A percentile compares a stretch with the other conserved stretches of the same genome.
phyloP scores from a whole-genome alignment of 140 eudicot genomes.

The Ambrosia hybrid region DNA sequence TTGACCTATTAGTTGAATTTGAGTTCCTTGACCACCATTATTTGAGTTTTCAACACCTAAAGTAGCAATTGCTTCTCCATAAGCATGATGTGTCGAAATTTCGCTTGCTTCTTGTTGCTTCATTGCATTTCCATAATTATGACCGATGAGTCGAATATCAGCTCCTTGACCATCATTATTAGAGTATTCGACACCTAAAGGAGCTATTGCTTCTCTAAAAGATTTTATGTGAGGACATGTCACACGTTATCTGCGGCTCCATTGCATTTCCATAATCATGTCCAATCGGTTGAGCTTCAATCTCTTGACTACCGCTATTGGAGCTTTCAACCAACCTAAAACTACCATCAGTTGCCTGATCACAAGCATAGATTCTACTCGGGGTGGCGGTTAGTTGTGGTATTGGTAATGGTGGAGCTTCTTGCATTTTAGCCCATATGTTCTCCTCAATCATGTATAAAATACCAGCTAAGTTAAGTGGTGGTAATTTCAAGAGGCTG shows the following conservation, averaged over 20 bases:
- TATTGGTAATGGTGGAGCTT: not conserved
- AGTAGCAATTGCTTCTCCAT: constrained; percentile 4
- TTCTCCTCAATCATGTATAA: constrained; percentile 8
- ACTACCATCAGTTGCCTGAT: not conserved
- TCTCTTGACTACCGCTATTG: not conserved
- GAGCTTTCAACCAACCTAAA: not conserved
- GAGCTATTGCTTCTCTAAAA: constrained; percentile 1
- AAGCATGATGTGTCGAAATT: not conserved
- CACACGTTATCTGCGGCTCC: constrained; percentile 6
- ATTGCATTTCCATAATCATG: constrained; percentile 7
- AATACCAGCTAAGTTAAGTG: constrained; percentile 2
- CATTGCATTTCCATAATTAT: constrained; percentile 1
- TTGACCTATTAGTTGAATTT: no score
- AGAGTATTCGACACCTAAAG: not conserved
- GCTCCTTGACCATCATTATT: not conserved
- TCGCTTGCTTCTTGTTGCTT: not conserved
- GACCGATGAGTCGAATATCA: not conserved
- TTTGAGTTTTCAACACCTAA: not conserved
- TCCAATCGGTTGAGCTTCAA: constrained; percentile 6
- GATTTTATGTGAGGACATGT: not conserved
- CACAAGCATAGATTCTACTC: not conserved
- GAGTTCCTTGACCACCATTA: no score
- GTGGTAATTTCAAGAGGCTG: not conserved
- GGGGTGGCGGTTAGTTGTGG: not conserved
- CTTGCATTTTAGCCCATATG: constrained; percentile 14